Conservation (phyloP, 2,329 filamentous ascomycete genomes). For the Aschersonia sp. region DNA sequence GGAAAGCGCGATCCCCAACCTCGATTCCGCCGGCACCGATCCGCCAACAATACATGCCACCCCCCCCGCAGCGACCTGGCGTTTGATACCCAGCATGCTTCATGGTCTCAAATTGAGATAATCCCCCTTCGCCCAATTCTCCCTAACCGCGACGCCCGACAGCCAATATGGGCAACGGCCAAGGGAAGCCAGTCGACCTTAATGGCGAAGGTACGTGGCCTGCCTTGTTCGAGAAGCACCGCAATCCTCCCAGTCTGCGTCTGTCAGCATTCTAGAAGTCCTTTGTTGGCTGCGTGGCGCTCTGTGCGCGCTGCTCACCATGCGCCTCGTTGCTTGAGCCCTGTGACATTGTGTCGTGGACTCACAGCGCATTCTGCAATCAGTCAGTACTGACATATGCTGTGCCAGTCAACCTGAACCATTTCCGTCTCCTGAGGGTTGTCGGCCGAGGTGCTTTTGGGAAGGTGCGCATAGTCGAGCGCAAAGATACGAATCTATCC, state of each 20-base stretch:
- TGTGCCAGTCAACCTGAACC: conserved; percentile 75
- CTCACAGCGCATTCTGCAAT: not conserved
- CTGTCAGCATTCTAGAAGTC: not conserved
- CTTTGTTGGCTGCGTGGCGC: not conserved
- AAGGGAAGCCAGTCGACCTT: conserved; percentile 84
- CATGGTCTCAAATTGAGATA: conserved; percentile 10
- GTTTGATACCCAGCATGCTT: conserved; percentile 11
- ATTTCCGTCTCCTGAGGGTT: conserved; percentile 88
- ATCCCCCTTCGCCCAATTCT: conserved; percentile 8
- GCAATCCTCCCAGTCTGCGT: not conserved
- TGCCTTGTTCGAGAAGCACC: conserved; percentile 5
- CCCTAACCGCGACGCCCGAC: conserved; percentile 11
- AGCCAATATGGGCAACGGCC: conserved; percentile 85
- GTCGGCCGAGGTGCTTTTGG: conserved; percentile 97
- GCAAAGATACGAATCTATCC: conserved; percentile 84
- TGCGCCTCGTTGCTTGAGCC: not conserved
- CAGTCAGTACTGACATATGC: not conserved
- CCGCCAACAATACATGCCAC: not conserved
- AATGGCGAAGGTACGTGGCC: conserved; percentile 67
- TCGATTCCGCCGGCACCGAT: not conserved
- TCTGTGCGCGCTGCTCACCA: not conserved
- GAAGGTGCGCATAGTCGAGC: conserved; percentile 96
- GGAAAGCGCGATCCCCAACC: not conserved
- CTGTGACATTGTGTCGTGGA: not conserved
- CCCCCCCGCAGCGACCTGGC: conserved; percentile 1